Evolutionary conservation across 2,329 filamentous ascomycete genomes (phyloP).

Genomic region (Pseudogymnoascus sp.): DNA sequence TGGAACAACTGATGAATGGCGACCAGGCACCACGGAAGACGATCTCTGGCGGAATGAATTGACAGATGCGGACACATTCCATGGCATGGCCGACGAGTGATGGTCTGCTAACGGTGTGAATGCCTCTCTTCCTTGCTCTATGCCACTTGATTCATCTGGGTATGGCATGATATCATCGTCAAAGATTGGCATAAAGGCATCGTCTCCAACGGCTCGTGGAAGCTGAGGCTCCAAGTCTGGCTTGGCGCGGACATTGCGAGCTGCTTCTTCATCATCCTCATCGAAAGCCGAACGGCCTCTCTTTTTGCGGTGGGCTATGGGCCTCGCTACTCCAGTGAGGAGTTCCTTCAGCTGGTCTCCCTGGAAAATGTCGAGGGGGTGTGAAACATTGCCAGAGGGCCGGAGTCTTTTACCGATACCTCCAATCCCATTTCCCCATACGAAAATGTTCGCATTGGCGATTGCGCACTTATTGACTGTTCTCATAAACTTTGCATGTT

Average conservation of each 20-base stretch:
- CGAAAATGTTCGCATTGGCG: slow-evolving; percentile 55
- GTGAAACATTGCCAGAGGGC: slow-evolving; percentile 21
- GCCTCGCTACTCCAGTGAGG: slow-evolving; percentile 16
- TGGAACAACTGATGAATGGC: slow-evolving; percentile 20
- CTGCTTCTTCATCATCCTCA: slow-evolving; percentile 22
- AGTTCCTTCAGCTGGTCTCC: slow-evolving; percentile 45
- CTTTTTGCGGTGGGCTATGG: not conserved
- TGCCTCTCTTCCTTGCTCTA: slow-evolving; percentile 66
- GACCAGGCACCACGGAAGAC: slow-evolving; percentile 35
- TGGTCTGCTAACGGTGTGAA: slow-evolving; percentile 61
- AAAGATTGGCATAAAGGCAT: slow-evolving; percentile 34
- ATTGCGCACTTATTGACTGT: slow-evolving; percentile 43
- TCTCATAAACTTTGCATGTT: slow-evolving; percentile 37
- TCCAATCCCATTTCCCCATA: slow-evolving; percentile 50
- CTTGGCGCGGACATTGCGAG: slow-evolving; percentile 32
- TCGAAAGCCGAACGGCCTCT: slow-evolving; percentile 9
- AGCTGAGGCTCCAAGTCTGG: slow-evolving; percentile 30
- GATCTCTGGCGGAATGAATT: slow-evolving; percentile 38
- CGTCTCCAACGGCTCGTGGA: slow-evolving; percentile 25
- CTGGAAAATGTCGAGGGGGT: slow-evolving; percentile 52
- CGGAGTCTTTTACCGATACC: slow-evolving; percentile 43
- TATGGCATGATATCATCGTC: slow-evolving; percentile 24
- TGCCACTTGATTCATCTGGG: slow-evolving; percentile 28
- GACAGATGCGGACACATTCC: slow-evolving; percentile 54
- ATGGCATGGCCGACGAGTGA: slow-evolving; percentile 59